phyloP scores from a whole-genome alignment of 192 early-diverging fungal species.

The Glomus cerebriforme region DNA sequence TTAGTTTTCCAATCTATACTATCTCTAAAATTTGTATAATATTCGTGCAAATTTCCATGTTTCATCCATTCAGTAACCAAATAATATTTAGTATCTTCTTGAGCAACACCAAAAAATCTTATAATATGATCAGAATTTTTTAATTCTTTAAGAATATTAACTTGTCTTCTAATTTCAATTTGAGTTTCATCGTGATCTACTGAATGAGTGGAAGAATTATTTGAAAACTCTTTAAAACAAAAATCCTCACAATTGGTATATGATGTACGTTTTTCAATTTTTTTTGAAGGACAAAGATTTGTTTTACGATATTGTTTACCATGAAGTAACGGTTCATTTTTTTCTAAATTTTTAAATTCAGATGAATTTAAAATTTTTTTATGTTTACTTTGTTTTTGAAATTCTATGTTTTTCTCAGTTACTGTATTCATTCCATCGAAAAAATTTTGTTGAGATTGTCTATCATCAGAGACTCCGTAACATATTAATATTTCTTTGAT shows the following conservation, averaged over 20 bases:
- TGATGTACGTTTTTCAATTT: neutral
- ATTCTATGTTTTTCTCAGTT: too few species aligned
- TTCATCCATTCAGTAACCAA: slow-evolving; percentile 42
- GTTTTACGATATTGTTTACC: neutral
- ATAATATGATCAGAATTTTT: slow-evolving; percentile 13
- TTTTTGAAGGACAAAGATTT: neutral
- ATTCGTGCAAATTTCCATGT: slow-evolving; percentile 41
- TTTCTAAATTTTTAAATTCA: too few species aligned
- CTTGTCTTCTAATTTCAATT: slow-evolving; percentile 1
- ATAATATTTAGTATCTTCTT: slow-evolving; percentile 34
- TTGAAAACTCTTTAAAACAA: too few species aligned
- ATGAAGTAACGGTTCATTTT: neutral
- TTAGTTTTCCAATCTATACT: slow-evolving; percentile 21
- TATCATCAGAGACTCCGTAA: too few species aligned
- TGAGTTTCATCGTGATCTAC: neutral
- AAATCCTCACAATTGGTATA: too few species aligned
- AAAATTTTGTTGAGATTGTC: too few species aligned
- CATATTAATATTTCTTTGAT: too few species aligned
- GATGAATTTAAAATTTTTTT: too few species aligned
- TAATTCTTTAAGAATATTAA: slow-evolving; percentile 18
- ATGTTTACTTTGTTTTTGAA: too few species aligned
- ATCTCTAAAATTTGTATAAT: slow-evolving; percentile 34
- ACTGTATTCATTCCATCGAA: too few species aligned
- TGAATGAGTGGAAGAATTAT: too few species aligned
- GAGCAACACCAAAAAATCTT: neutral